A percentile compares a stretch with the other conserved stretches of the same genome.
These are phyloP conservation scores for Encephalitozoon intestinalis DNA, from an alignment of 371 early-diverging fungal genomes.

Conservation along the genomic window DNA sequence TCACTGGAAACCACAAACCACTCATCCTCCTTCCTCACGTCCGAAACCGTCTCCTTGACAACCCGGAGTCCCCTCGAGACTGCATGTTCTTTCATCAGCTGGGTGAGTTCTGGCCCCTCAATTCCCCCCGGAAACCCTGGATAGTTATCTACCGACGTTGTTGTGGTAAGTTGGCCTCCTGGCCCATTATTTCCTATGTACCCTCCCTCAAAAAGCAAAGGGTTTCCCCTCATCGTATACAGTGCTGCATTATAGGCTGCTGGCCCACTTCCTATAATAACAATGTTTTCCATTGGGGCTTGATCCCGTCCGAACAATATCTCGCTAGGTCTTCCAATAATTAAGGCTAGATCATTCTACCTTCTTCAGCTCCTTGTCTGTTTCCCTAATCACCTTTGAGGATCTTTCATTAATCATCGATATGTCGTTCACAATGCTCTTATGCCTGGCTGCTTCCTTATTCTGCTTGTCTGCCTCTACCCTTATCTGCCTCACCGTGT, in stretches of 20 bases:
- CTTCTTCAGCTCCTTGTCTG: slow-evolving; percentile 47
- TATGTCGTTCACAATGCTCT: slow-evolving; percentile 43
- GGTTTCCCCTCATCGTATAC: slow-evolving; percentile 75
- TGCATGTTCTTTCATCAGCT: slow-evolving; percentile 73
- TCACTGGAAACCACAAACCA: slow-evolving; percentile 38
- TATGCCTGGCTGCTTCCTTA: slow-evolving; percentile 40
- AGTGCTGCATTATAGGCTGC: slow-evolving; percentile 89
- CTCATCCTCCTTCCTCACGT: slow-evolving; percentile 37
- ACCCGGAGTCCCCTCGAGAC: slow-evolving; percentile 78
- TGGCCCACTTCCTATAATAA: slow-evolving; percentile 71
- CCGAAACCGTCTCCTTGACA: slow-evolving; percentile 51
- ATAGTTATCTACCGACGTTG: slow-evolving; percentile 63
- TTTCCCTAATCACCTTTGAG: slow-evolving; percentile 42
- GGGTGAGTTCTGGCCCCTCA: slow-evolving; percentile 54
- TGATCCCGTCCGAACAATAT: background rate
- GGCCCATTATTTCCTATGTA: slow-evolving; percentile 64
- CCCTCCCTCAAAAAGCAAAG: slow-evolving; percentile 80
- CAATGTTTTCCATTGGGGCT: slow-evolving; percentile 35
- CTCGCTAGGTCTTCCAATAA: background rate
- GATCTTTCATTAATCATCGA: slow-evolving; percentile 31
- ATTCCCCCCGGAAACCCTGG: slow-evolving; percentile 62
- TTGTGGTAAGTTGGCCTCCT: slow-evolving; percentile 67
- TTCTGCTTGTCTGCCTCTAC: slow-evolving; percentile 43
- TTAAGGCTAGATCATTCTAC: background rate
- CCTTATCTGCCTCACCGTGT: slow-evolving; percentile 37